Conservation (phyloP, 768 basidiomycete genomes). For the Sporobolomyces pararoseus region DNA sequence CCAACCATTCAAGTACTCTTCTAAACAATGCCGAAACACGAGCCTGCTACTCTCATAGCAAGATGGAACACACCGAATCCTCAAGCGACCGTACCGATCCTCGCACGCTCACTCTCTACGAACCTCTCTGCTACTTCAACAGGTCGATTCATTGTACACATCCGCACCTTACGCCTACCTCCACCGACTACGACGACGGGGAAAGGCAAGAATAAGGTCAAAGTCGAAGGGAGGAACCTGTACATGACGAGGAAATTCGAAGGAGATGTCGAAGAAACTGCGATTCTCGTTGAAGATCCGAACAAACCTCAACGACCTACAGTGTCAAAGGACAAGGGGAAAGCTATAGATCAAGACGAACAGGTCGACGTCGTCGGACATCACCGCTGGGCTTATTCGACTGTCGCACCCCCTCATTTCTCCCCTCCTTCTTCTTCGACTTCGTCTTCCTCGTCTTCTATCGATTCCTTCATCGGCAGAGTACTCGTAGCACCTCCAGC, state of each 20-base stretch:
- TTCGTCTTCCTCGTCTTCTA: neutral
- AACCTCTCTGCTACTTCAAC: neutral
- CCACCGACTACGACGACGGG: neutral
- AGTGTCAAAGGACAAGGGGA: slow-evolving; percentile 5
- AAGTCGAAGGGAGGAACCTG: slow-evolving; percentile 33
- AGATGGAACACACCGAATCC: slow-evolving; percentile 36
- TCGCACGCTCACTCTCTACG: slow-evolving; percentile 30
- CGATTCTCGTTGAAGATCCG: slow-evolving; percentile 35
- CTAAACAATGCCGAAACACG: neutral
- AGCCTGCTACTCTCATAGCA: slow-evolving; percentile 28
- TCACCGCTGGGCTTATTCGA: slow-evolving; percentile 27
- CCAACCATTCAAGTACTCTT: too few species aligned
- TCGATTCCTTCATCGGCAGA: slow-evolving; percentile 42
- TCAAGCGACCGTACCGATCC: slow-evolving; percentile 9
- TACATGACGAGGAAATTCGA: slow-evolving; percentile 28
- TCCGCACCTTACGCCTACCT: slow-evolving; percentile 26
- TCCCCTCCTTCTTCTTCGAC: neutral
- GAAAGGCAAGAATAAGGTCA: neutral
- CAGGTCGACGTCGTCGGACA: slow-evolving; percentile 1
- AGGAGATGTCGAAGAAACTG: slow-evolving; percentile 5
- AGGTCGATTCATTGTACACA: slow-evolving; percentile 29
- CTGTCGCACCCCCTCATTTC: slow-evolving; percentile 10
- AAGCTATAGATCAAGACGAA: neutral
- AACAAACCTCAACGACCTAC: neutral
- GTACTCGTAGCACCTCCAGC: slow-evolving; percentile 26